A percentile compares a stretch with the other conserved stretches of the same genome.
phyloP scores from a whole-genome alignment of 306 rosid genomes.

The Prunus padus region DNA sequence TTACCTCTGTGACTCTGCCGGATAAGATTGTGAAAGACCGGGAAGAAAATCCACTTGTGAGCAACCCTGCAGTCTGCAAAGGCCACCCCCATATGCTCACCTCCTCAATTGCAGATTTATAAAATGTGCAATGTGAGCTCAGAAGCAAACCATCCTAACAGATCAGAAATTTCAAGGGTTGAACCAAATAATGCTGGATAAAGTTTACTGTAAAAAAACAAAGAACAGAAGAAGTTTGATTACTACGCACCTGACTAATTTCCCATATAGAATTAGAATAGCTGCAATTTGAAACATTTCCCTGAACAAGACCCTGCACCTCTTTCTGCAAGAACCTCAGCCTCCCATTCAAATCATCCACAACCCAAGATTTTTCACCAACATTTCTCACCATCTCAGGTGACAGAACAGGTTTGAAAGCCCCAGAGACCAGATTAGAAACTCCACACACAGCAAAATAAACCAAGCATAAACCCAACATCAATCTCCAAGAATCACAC shows the following conservation, averaged over 20 bases:
- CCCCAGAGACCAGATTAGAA: slow-evolving; percentile 33
- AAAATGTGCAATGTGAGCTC: slow-evolving; percentile 63
- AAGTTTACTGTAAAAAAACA: not conserved
- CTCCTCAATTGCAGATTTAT: slow-evolving; percentile 70
- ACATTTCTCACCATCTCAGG: slow-evolving; percentile 41
- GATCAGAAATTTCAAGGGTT: not conserved
- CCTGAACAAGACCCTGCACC: slow-evolving; percentile 40
- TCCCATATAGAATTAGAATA: slow-evolving; percentile 45
- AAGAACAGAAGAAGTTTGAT: no score
- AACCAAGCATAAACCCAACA: slow-evolving; percentile 42
- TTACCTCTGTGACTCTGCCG: slow-evolving; percentile 83
- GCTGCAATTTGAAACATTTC: slow-evolving; percentile 64
- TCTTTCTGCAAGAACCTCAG: slow-evolving; percentile 62
- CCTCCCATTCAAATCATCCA: slow-evolving; percentile 60
- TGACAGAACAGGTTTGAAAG: slow-evolving; percentile 41
- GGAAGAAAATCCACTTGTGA: slow-evolving; percentile 54
- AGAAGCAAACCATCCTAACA: slow-evolving; percentile 68
- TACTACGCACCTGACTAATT: slow-evolving; percentile 57
- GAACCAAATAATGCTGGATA: not conserved
- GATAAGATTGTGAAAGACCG: slow-evolving; percentile 63
- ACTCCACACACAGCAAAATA: slow-evolving; percentile 37
- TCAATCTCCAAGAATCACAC: slow-evolving; percentile 23
- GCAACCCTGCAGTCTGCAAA: slow-evolving; percentile 87
- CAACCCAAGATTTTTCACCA: slow-evolving; percentile 43
- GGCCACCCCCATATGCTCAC: slow-evolving; percentile 95